phyloP scores from a whole-genome alignment of 2,329 filamentous ascomycete genomes.

The Graphium sp. region DNA sequence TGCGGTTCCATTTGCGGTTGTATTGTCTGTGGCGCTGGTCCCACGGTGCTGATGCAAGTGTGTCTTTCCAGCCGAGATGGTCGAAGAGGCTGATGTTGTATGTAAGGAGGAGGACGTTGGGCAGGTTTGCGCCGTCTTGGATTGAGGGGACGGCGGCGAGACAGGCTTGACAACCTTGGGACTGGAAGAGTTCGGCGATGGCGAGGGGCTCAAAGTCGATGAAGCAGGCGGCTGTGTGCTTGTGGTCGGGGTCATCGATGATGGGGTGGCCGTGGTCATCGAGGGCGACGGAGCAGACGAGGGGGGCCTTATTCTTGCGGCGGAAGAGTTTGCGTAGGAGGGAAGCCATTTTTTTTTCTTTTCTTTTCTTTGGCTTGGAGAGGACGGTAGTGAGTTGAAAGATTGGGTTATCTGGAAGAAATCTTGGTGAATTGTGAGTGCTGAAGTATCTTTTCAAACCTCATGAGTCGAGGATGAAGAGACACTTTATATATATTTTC shows the following conservation, averaged over 20 bases:
- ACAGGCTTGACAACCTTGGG: conserved; percentile 16
- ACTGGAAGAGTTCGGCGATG: conserved; percentile 17
- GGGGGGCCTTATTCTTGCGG: conserved; percentile 14
- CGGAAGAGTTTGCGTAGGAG: conserved; percentile 12
- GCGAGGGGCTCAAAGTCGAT: conserved; percentile 14
- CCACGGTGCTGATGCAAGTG: conserved; percentile 11
- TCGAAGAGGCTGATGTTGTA: conserved; percentile 18
- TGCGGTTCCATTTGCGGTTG: conserved; percentile 13
- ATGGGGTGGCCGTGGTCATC: conserved; percentile 10
- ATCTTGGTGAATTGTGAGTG: too few relatives aligned
- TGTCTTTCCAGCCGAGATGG: conserved; percentile 16
- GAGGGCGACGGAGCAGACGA: conserved; percentile 13
- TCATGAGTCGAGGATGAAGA: too few relatives aligned
- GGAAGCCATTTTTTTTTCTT: not conserved
- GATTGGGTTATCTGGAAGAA: not conserved
- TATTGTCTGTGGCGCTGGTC: conserved; percentile 17
- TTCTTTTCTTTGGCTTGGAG: too few relatives aligned
- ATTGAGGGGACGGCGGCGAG: conserved; percentile 14
- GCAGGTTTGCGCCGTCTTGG: conserved; percentile 11
- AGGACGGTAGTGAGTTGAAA: not conserved
- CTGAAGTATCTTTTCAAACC: too few relatives aligned
- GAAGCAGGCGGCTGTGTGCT: conserved; percentile 15
- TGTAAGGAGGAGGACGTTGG: conserved; percentile 14
- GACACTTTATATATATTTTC: too few relatives aligned
- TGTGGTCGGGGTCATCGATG: conserved; percentile 12